Evolutionary conservation across 495 filamentous ascomycete genomes (phyloP).

Genomic region (Penicillium lagena): DNA sequence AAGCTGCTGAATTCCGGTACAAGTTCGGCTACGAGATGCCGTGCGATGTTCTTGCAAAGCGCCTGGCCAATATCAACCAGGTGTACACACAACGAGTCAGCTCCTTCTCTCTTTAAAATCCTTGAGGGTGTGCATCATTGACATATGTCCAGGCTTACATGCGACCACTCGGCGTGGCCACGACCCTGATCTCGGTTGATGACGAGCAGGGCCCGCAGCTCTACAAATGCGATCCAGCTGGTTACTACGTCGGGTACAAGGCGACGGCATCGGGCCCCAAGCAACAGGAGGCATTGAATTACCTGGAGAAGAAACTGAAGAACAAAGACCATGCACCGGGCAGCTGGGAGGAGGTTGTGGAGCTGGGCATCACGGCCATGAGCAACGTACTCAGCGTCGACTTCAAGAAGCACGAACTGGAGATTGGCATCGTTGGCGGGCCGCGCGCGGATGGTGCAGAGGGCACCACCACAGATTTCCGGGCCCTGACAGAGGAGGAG

Average conservation of each 20-base stretch:
- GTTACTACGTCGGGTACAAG: slow-evolving; percentile 98
- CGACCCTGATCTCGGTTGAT: slow-evolving; percentile 89
- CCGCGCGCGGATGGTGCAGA: slow-evolving; percentile 72
- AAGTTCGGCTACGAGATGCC: slow-evolving; percentile 99
- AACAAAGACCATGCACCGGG: slow-evolving; percentile 94
- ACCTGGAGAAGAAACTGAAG: slow-evolving; percentile 99
- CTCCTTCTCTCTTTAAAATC: slow-evolving; percentile 4
- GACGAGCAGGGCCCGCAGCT: slow-evolving; percentile 91
- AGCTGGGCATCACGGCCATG: slow-evolving; percentile 87
- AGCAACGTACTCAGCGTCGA: slow-evolving; percentile 96
- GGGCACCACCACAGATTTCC: slow-evolving; percentile 70
- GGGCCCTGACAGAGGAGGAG: slow-evolving; percentile 90
- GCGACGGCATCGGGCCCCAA: slow-evolving; percentile 95
- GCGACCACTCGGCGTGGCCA: slow-evolving; percentile 92
- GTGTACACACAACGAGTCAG: slow-evolving; percentile 95
- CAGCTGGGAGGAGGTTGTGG: slow-evolving; percentile 95
- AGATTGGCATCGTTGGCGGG: slow-evolving; percentile 93
- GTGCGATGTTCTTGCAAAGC: slow-evolving; percentile 91
- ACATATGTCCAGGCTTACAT: slow-evolving; percentile 72
- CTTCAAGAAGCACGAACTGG: slow-evolving; percentile 98
- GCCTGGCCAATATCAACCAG: slow-evolving; percentile 97
- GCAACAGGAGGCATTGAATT: slow-evolving; percentile 95
- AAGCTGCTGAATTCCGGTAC: slow-evolving; percentile 96
- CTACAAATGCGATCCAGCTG: slow-evolving; percentile 97
- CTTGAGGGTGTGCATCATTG: slow-evolving; percentile 1